These are phyloP conservation scores for Bassia scoparia DNA, from an alignment of 148 eudicot genomes.

Conservation along the genomic window DNA sequence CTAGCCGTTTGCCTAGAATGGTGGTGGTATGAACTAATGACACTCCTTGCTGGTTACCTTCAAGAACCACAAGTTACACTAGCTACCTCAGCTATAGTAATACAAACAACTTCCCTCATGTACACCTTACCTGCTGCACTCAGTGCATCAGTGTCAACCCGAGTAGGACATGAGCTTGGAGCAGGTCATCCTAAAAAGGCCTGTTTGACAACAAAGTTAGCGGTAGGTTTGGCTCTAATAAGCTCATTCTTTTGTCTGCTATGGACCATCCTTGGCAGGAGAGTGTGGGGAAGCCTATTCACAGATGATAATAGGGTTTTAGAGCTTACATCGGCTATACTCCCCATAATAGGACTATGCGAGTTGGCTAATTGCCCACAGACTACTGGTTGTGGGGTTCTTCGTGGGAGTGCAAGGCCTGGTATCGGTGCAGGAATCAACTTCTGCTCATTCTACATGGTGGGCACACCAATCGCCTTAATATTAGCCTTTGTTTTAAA, in stretches of 20 bases:
- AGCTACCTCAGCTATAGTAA: conserved; percentile 75
- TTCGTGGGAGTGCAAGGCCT: conserved; percentile 79
- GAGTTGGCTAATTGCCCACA: conserved; percentile 91
- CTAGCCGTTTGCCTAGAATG: conserved; percentile 76
- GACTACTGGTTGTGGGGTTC: conserved; percentile 81
- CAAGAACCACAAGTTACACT: conserved; percentile 58
- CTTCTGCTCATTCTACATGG: conserved; percentile 71
- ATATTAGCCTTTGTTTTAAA: conserved; percentile 49
- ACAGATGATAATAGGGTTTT: conserved; percentile 60
- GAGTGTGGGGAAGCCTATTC: conserved; percentile 66
- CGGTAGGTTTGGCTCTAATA: conserved; percentile 45
- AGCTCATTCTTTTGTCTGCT: conserved; percentile 52
- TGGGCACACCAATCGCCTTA: conserved; percentile 75
- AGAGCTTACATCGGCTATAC: conserved; percentile 49
- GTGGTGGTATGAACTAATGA: conserved; percentile 98
- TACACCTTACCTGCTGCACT: conserved; percentile 72
- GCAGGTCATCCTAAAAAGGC: conserved; percentile 72
- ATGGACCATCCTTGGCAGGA: conserved; percentile 63
- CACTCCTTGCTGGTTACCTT: conserved; percentile 74
- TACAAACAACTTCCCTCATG: conserved; percentile 87
- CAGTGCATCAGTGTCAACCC: conserved; percentile 69
- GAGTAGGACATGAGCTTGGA: conserved; percentile 87
- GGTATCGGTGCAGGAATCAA: conserved; percentile 62
- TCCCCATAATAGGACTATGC: conserved; percentile 78
- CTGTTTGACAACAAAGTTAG: conserved; percentile 52